Evolutionary conservation across 1,284 basidiomycete species (phyloP).

Genomic region (Grifola frondosa): DNA sequence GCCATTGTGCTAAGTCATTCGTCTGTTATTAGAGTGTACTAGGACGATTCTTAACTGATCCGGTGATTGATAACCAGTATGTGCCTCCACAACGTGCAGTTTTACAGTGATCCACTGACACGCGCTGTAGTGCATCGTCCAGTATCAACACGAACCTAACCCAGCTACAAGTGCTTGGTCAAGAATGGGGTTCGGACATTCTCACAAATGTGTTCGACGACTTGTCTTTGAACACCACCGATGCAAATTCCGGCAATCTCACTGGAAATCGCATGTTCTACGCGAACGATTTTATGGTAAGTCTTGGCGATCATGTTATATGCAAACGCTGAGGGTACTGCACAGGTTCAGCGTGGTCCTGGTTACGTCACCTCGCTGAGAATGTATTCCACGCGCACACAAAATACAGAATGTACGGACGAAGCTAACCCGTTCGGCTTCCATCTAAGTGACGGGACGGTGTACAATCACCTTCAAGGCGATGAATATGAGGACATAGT

Average conservation of each 20-base stretch:
- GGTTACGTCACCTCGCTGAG: slow-evolving; percentile 63
- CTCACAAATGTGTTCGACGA: slow-evolving; percentile 44
- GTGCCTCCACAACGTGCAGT: slow-evolving; percentile 19
- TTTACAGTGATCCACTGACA: neutral
- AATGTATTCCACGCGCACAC: slow-evolving; percentile 62
- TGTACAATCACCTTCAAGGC: slow-evolving; percentile 63
- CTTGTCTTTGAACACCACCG: slow-evolving; percentile 39
- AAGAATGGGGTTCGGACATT: slow-evolving; percentile 46
- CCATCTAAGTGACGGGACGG: slow-evolving; percentile 63
- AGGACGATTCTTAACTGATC: slow-evolving; percentile 63
- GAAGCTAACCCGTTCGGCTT: slow-evolving; percentile 66
- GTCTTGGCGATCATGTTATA: slow-evolving; percentile 2
- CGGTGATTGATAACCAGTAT: slow-evolving; percentile 58
- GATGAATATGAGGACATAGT: slow-evolving; percentile 70
- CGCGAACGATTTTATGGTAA: slow-evolving; percentile 66
- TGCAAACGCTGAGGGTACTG: neutral
- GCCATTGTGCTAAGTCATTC: neutral
- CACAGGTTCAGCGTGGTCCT: slow-evolving; percentile 57
- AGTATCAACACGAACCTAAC: slow-evolving; percentile 60
- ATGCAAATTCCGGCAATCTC: slow-evolving; percentile 60
- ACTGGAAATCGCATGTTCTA: slow-evolving; percentile 65
- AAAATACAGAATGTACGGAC: slow-evolving; percentile 67
- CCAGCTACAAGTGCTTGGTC: slow-evolving; percentile 49
- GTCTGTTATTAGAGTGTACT: slow-evolving; percentile 46
- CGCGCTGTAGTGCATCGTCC: slow-evolving; percentile 44